phyloP scores from a whole-genome alignment of 495 filamentous ascomycete genomes.

The Penicillium coprophilum region DNA sequence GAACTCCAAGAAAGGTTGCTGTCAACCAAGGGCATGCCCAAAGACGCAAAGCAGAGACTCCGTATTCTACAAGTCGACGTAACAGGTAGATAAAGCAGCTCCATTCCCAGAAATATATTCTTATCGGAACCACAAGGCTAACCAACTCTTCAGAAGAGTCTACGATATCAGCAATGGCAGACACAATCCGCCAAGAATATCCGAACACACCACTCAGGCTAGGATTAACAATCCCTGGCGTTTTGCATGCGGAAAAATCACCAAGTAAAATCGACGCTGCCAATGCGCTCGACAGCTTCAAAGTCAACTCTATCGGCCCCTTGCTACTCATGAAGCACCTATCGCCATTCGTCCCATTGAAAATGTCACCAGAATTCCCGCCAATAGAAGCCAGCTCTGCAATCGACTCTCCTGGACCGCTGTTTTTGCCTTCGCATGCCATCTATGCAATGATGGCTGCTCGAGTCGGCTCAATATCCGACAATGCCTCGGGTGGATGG shows the following conservation, averaged over 20 bases:
- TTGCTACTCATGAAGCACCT: conserved; percentile 77
- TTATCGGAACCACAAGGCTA: neutral
- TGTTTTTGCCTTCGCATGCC: conserved; percentile 46
- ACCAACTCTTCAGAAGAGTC: conserved; percentile 35
- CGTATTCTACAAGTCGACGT: conserved; percentile 60
- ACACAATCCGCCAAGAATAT: conserved; percentile 41
- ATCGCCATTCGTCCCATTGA: conserved; percentile 61
- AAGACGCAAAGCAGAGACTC: conserved; percentile 48
- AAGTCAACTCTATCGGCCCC: conserved; percentile 70
- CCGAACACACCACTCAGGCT: conserved; percentile 63
- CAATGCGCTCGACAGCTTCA: conserved; percentile 59
- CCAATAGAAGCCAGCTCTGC: neutral
- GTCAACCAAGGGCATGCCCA: conserved; percentile 33
- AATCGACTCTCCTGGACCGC: neutral
- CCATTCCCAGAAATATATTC: neutral
- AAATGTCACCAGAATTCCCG: conserved; percentile 31
- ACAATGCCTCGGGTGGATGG: conserved; percentile 70
- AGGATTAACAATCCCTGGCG: conserved; percentile 67
- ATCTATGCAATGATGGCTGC: conserved; percentile 72
- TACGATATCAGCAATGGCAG: conserved; percentile 40
- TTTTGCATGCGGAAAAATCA: conserved; percentile 73
- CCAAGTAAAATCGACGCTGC: conserved; percentile 59
- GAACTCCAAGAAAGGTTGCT: conserved; percentile 55
- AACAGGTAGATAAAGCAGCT: conserved; percentile 43
- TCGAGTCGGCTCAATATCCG: conserved; percentile 69